Conservation (phyloP, 495 filamentous ascomycete genomes). For the Trichocladium uniseriatum region DNA sequence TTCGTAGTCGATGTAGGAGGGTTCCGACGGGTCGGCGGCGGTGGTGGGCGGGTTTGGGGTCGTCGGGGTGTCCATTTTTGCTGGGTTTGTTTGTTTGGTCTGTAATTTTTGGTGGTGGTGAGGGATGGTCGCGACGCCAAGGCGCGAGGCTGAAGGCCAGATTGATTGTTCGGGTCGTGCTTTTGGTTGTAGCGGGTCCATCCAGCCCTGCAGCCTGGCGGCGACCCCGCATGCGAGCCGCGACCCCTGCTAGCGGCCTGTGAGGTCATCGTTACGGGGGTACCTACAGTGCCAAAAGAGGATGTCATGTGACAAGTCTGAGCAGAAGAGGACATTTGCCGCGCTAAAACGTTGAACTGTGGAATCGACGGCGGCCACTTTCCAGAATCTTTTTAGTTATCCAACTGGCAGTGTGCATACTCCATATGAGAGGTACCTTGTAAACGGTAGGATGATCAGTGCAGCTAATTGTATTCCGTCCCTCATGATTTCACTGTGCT, state of each 20-base stretch:
- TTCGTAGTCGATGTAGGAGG: constrained; percentile 95
- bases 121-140: neutral
- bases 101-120: neutral
- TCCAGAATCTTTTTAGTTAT: too few species aligned
- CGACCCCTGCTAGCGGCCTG: neutral
- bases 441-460: too few species aligned
- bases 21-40: constrained; percentile 37
- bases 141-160: neutral
- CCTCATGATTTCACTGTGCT: too few species aligned
- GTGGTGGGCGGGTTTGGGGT: constrained; percentile 10
- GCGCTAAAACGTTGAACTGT: too few species aligned
- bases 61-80: neutral
- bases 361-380: too few species aligned
- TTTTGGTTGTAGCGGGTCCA: neutral
- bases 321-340: too few species aligned
- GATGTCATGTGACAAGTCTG: too few species aligned
- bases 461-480: too few species aligned
- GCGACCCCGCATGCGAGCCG: constrained; percentile 1
- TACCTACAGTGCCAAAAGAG: neutral
- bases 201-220: neutral
- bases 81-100: neutral
- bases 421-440: too few species aligned
- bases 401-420: too few species aligned
- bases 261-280: constrained; percentile 10
- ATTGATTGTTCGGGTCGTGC: neutral